Evolutionary conservation across 495 filamentous ascomycete genomes (phyloP).

Genomic region (Massariosphaeria phaeospora): DNA sequence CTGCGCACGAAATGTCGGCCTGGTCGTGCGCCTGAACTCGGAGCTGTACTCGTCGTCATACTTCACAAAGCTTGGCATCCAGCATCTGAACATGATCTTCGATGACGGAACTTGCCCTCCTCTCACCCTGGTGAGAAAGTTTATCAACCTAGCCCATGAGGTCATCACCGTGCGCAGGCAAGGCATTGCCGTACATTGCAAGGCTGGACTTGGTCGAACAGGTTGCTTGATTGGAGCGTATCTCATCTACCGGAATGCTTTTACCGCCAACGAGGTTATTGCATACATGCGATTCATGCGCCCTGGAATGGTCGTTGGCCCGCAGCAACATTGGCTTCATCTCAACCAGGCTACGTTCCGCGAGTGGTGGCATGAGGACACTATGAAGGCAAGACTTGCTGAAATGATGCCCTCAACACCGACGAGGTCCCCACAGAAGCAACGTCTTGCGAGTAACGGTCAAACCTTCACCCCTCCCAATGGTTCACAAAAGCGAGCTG

Average conservation of each 20-base stretch:
- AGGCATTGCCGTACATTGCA: conserved; percentile 96
- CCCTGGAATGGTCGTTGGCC: conserved; percentile 97
- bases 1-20: conserved; percentile 72
- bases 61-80: conserved; percentile 91
- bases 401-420: conserved; percentile 71
- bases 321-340: conserved; percentile 99
- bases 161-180: conserved; percentile 83
- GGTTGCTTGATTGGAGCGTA: conserved; percentile 96
- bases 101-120: conserved; percentile 96
- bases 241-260: conserved; percentile 95
- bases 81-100: conserved; percentile 98
- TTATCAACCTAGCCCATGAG: conserved; percentile 90
- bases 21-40: conserved; percentile 93
- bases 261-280: conserved; percentile 97
- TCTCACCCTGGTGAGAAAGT: conserved; percentile 76
- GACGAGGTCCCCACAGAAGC: conserved; percentile 56
- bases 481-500: conserved; percentile 68
- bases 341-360: conserved; percentile 94
- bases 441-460: conserved; percentile 52
- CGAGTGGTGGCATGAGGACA: conserved; percentile 96
- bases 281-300: conserved; percentile 99
- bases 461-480: conserved; percentile 78
- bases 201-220: conserved; percentile 93
- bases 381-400: conserved; percentile 61
- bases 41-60: conserved; percentile 91